phyloP scores from a whole-genome alignment of 2,329 filamentous ascomycete genomes.

The Verticillium albo-atrum region DNA sequence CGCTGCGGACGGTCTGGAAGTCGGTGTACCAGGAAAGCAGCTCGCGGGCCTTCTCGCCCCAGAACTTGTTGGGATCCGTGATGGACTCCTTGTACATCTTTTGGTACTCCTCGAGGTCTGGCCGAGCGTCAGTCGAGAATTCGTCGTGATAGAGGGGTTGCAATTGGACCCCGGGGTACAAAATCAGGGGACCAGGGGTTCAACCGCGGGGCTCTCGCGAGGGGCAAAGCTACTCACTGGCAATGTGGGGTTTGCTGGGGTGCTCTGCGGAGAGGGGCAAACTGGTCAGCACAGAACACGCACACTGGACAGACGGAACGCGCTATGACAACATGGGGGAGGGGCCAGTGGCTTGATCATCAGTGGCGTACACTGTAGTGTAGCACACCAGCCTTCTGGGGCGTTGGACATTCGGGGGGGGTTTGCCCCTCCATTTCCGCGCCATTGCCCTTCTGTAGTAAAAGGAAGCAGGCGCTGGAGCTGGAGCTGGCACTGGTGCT shows the following conservation, averaged over 20 bases:
- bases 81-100: constrained; percentile 79
- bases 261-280: constrained; percentile 49
- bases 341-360: background rate
- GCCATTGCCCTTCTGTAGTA: background rate
- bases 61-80: constrained; percentile 83
- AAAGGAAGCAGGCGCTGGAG: background rate
- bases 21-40: constrained; percentile 86
- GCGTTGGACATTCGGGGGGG: too few relatives aligned
- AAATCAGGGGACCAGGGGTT: background rate
- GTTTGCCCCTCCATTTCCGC: background rate
- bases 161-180: background rate
- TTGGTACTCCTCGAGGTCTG: constrained; percentile 64
- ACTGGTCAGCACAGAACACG: constrained; percentile 27
- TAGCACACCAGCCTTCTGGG: background rate
- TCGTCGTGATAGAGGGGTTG: background rate
- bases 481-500: too few relatives aligned
- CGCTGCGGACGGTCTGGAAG: constrained; percentile 83
- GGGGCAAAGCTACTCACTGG: constrained; percentile 41
- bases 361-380: background rate
- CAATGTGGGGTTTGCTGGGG: constrained; percentile 64
- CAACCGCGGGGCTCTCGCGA: background rate
- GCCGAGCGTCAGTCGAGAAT: background rate
- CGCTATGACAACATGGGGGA: background rate
- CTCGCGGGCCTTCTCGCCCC: constrained; percentile 80
- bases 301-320: background rate